Base-by-base conservation (phyloP, 371 early-diverging fungal species). In the Thermomucor indicae-seudaticae region DNA sequence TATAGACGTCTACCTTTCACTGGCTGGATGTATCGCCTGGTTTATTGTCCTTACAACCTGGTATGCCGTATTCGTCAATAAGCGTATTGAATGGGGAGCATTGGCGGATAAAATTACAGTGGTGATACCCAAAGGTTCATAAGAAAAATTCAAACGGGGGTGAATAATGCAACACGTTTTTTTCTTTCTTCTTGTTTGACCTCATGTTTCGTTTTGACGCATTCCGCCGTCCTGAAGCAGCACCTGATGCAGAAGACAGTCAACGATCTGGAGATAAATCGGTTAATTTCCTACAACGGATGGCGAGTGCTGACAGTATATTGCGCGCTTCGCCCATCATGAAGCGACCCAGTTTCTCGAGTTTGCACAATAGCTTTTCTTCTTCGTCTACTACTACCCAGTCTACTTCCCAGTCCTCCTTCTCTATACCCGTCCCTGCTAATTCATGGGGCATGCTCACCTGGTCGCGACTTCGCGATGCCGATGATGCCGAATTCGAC, bases 31-130 rank as follows among this genome's bases (percentile, higher is more conserved):
- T 23, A 6, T 64, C 2, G 35, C 65, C 1, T 72, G 78, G 65
- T 78, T 80, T 58, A 49, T 80, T 32, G 40, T 67, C 22, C 51
- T 70, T 30, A 69, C 80, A 6, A 68, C 62, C 10, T 83, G 83
- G 83, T 83, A 75, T 47, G 78, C 68, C 20, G 30, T 83, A 17
- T 83, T 74, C 64, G 75, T 83, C 23, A 74, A 71, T 42, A 61
- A 66, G 27, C 64, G 83, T 19, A 47, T 71, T 22, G 47, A 31
- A 1, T 83, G 81, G 83, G 81, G 81, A 8, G 47, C 58, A 4
- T 39, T 52, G 12, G 83, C 70, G 0, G 83, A 83, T 46, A 52
- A 48, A 30, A 58, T 80, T 17, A 80, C 83, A 2, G 83, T 83
- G 0, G 81, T 83, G 30, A 69, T 80, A 49, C 75, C 79, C 49